A percentile compares a stretch with the other conserved stretches of the same genome.
phyloP scores from a whole-genome alignment of 2,329 filamentous ascomycete genomes.

The Chaetomiaceae sp. region DNA sequence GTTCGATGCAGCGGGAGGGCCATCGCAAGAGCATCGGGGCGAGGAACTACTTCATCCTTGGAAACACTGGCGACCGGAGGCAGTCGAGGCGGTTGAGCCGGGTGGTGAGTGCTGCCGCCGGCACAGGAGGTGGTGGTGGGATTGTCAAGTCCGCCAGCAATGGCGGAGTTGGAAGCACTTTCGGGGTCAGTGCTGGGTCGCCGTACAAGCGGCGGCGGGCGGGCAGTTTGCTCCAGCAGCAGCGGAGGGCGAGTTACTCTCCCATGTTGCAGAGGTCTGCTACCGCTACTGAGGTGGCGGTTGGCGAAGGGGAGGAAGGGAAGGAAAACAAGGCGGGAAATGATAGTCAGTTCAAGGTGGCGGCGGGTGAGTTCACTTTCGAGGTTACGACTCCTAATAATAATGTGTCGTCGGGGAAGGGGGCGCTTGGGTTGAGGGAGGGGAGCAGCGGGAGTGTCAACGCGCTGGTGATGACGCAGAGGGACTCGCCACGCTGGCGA shows the following conservation, averaged over 20 bases:
- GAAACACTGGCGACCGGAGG: constrained; percentile 20
- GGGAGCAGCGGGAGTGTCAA: constrained; percentile 9
- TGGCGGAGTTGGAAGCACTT: not conserved
- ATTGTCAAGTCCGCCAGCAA: not conserved
- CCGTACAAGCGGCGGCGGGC: constrained; percentile 7
- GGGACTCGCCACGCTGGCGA: not conserved
- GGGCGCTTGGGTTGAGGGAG: constrained; percentile 22
- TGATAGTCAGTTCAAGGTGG: constrained; percentile 10
- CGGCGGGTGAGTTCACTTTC: constrained; percentile 15
- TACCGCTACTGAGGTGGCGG: not conserved
- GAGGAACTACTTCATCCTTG: constrained; percentile 46
- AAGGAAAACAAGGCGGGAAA: constrained; percentile 13
- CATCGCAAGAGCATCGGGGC: constrained; percentile 33
- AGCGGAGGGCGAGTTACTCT: not conserved
- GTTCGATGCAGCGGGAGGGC: constrained; percentile 15
- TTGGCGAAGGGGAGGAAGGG: not conserved
- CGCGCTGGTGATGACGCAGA: not conserved
- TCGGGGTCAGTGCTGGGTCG: not conserved
- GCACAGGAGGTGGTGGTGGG: not conserved
- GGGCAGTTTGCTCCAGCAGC: constrained; percentile 1
- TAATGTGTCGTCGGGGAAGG: not conserved
- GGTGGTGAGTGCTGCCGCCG: not conserved
- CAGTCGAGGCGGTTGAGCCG: constrained; percentile 6
- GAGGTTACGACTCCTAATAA: constrained; percentile 7
- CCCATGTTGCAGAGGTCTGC: constrained; percentile 1